These are phyloP conservation scores for Candida verbasci DNA, from an alignment of 805 yeast genomes.

Conservation along the genomic window DNA sequence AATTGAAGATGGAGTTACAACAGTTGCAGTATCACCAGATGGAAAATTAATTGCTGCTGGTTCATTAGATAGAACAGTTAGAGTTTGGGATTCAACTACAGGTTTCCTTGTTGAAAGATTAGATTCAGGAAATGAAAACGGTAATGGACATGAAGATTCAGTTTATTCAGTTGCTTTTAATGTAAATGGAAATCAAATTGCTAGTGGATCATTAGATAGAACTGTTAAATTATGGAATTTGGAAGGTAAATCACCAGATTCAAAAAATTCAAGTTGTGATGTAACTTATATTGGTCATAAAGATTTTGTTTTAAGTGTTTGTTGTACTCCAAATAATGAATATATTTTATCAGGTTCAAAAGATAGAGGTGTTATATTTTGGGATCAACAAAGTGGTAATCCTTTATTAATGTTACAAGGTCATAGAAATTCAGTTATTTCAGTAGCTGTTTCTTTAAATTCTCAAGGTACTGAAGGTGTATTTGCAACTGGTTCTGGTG, in stretches of 20 bases:
- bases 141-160: slow-evolving; percentile 94
- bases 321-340: slow-evolving; percentile 89
- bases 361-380: slow-evolving; percentile 94
- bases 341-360: slow-evolving; percentile 92
- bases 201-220: slow-evolving; percentile 92
- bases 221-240: slow-evolving; percentile 95
- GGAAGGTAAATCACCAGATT: slow-evolving; percentile 45
- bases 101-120: slow-evolving; percentile 89
- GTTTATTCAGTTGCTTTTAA: slow-evolving; percentile 94
- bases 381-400: slow-evolving; percentile 92
- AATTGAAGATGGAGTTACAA: slow-evolving; percentile 97
- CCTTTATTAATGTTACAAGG: slow-evolving; percentile 95
- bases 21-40: slow-evolving; percentile 95
- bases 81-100: slow-evolving; percentile 94
- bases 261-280: slow-evolving; percentile 60
- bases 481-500: slow-evolving; percentile 97
- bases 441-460: slow-evolving; percentile 85
- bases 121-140: slow-evolving; percentile 81
- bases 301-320: slow-evolving; percentile 91
- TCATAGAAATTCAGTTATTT: slow-evolving; percentile 91
- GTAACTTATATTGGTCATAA: slow-evolving; percentile 94
- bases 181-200: slow-evolving; percentile 85
- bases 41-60: slow-evolving; percentile 95
- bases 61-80: slow-evolving; percentile 87
- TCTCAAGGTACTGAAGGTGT: slow-evolving; percentile 71